phyloP scores from a whole-genome alignment of 495 filamentous ascomycete genomes.

The Corynascus novoguineensis region DNA sequence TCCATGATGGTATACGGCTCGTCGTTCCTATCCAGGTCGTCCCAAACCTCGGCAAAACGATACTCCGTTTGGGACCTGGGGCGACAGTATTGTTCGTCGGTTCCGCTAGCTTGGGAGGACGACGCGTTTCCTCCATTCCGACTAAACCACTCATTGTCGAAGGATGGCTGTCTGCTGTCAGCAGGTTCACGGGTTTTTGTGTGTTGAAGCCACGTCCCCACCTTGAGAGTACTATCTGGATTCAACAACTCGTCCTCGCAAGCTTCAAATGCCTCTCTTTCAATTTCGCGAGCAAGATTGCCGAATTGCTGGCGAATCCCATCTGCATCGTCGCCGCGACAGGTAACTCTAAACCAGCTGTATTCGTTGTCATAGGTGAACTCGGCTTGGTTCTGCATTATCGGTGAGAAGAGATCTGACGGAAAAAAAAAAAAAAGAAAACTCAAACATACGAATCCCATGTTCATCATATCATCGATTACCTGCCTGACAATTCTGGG shows the following conservation, averaged over 20 bases:
- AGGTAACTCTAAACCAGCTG: conserved; percentile 30
- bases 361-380: conserved; percentile 27
- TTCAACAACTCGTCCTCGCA: conserved; percentile 22
- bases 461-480: conserved; percentile 14
- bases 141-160: conserved; percentile 16
- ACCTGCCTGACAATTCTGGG: conserved; percentile 28
- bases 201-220: not conserved
- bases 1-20: conserved; percentile 2
- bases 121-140: not conserved
- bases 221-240: conserved; percentile 16
- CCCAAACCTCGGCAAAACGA: conserved; percentile 13
- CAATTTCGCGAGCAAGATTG: conserved; percentile 11
- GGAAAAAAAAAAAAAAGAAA: not conserved
- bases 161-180: not conserved
- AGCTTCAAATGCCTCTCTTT: conserved; percentile 19
- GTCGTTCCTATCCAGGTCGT: conserved; percentile 16
- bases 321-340: conserved; percentile 21
- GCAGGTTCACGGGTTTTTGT: not conserved
- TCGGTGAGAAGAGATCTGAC: not conserved
- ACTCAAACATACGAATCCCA: conserved; percentile 19
- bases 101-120: not conserved
- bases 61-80: conserved; percentile 4
- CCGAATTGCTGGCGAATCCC: conserved; percentile 20
- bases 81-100: not conserved
- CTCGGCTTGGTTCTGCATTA: conserved; percentile 20